Evolutionary conservation across 2,329 filamentous ascomycete genomes (phyloP), one percentile per base, ranked within the genome.

Genomic region (Stenocarpella maydis): DNA sequence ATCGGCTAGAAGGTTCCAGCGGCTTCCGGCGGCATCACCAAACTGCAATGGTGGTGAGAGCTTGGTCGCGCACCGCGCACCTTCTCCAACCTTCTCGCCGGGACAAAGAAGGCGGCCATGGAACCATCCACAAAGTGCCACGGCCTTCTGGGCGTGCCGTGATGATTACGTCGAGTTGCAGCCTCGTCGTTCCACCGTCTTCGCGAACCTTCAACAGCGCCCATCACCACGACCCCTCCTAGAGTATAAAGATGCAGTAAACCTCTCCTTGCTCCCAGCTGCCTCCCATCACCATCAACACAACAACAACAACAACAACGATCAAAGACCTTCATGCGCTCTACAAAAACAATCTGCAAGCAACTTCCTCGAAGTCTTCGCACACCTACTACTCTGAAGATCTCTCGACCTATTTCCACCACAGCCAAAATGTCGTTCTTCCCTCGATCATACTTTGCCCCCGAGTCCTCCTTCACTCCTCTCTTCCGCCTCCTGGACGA

Each of bases 401-500:
- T 69, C 50, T 77, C 49, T 71, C 75, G 70, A 73, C 71, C 72
- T 75, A 70, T 73, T 71, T 76, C 73, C 78, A 74, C 73, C 67
- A 74, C 68, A 75, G 60, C 70, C 71, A 89, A 79, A 78, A 90
- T 90, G 88, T 85, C 87, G 74, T 82, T 90, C 82, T 89, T 89
- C 82, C 83, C 85, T 70, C 83, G 84, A 76, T 80, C 85, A 75
- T 83, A 86, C 82, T 79, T 82, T 76, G 66, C 71, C 63, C 74
- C 80, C 72, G 81, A 85, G 77, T 76, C 83, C 74, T 85, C 84
- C 78, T 87, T 89, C 79, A 84, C 83, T 45, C 86, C 87, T 66
- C 86, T 91, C 76, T 89, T 91, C 84, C 87, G 87, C 70, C 84
- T 91, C 71, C 85, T 91, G 61, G 87, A 90, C 74, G 88, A 90